Evolutionary conservation across 2,329 filamentous ascomycete species (phyloP), one percentile per base, ranked within the genome.

Genomic region (Truncatella angustata): DNA sequence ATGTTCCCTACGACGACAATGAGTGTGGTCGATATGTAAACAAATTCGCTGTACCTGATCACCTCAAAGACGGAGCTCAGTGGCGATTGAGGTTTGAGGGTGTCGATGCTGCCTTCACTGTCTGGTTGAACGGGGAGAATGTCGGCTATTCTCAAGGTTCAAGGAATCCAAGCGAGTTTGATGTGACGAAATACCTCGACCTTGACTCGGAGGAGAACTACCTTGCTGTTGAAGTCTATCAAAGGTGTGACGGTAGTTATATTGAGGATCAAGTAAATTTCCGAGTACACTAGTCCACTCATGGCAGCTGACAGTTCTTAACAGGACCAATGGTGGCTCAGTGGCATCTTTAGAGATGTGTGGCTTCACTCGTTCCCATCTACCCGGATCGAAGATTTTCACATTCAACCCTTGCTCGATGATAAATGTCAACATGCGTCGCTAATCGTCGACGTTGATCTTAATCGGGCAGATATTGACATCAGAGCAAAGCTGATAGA

Each of bases 141-240:
- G 77, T 90, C 6, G 88, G 88, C 1, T 91, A 91, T 62, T 84
- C 82, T 1, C 87, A 91, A 63, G 88, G 87, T 1, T 83, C 84
- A 4, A 76, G 88, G 18, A 90, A 91, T 55, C 83, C 88, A 0
- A 81, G 81, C 24, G 88, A 91, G 57, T 91, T 90, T 56, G 87
- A 91, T 57, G 74, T 91, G 5, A 84, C 85, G 0, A 57, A 70
- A 0, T 68, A 75, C 28, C 69, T 89, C 2, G 64, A 69, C 1
- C 36, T 67, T 3, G 62, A 67, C 4, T 62, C 68, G 1, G 65
- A 66, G 1, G 68, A 74, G 42, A 90, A 88, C 55, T 73, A 71
- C 1, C 65, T 91, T 2, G 79, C 79, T 2, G 85, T 90, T 0
- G 77, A 83, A 47, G 87, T 90, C 0, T 90, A 90, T 56, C 86